Evolutionary conservation across 306 rosid genomes (phyloP).

Genomic region (Hippophae gyantsensis): DNA sequence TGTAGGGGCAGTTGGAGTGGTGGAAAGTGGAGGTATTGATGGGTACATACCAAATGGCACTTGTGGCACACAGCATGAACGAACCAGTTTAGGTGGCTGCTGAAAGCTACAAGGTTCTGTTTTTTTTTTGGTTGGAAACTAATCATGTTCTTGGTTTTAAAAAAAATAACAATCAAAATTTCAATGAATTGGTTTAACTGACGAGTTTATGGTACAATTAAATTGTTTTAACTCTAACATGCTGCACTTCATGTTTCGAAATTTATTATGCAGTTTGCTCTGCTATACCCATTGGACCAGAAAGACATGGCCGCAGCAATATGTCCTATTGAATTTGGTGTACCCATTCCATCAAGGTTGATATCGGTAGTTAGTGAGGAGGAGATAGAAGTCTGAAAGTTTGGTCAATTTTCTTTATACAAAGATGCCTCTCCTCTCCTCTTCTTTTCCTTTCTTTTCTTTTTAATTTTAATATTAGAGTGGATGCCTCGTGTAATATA

Average conservation of each 20-base stretch:
- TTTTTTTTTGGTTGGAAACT: background rate
- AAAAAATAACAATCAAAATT: too few relatives aligned
- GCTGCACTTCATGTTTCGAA: background rate
- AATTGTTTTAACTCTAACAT: background rate
- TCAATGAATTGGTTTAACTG: too few relatives aligned
- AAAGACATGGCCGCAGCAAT: constrained; percentile 92
- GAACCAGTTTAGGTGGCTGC: constrained; percentile 94
- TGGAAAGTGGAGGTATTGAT: constrained; percentile 96
- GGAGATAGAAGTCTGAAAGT: background rate
- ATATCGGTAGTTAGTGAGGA: constrained; percentile 96
- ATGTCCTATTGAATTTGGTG: constrained; percentile 79
- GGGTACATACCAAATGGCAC: constrained; percentile 91
- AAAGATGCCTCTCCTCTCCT: too few relatives aligned
- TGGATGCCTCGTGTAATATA: too few relatives aligned
- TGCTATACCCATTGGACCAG: constrained; percentile 89
- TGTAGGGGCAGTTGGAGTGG: constrained; percentile 95
- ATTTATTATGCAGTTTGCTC: constrained; percentile 67
- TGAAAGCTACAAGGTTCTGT: constrained; percentile 85
- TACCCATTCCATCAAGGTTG: constrained; percentile 90
- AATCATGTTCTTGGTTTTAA: background rate
- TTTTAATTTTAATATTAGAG: too few relatives aligned
- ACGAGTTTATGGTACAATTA: too few relatives aligned
- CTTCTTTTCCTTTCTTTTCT: too few relatives aligned
- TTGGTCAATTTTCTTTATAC: too few relatives aligned
- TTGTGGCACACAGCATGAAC: constrained; percentile 81